Base-by-base conservation (phyloP, 768 basidiomycete species). In the Boletus edulis region DNA sequence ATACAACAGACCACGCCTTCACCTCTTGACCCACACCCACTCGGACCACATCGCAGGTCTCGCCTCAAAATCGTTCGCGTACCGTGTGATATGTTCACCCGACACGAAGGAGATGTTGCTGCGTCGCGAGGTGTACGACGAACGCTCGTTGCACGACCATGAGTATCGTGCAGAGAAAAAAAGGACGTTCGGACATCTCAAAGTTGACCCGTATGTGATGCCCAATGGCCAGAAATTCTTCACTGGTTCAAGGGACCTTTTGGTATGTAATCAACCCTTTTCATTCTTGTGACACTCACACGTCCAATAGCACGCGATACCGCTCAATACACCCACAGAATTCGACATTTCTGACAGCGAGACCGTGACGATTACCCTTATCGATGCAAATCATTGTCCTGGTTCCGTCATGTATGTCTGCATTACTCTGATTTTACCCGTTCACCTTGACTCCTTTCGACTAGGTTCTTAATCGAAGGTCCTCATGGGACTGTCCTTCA, bases 351-450 rank as follows among this genome's bases (percentile, higher is more conserved):
- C 77, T 5, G 72, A 78, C 22, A 73, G 73, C 9, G 81, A 86
- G 60, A 69, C 66, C 4, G 86, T 96, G 11, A 84, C 78, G 0
- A 78, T 97, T 53, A 95, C 93, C 0, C 77, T 89, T 11, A 70
- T 97, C 9, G 91, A 95, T 63, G 95, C 95, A 0, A 97, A 97
- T 64, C 95, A 98, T 68, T 97, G 94, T 67, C 95, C 93, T 12
- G 95, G 95, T 0, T 87, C 94, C 0, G 87, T 93, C 40, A 96
- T 98, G 94, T 94, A 63, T 27, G 84, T 72, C 29, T 18, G 18
- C 12, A 2, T 11, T 4, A 35, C 15, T 9, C 17, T 1, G 5
- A 5, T 49, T 31, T 35, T 40, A 9, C 35, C 0, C 7, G 27
- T 24, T 34, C 7, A 34, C 10, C 10, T 35, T 49, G 13, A 50